Base-by-base conservation (phyloP, 1,284 basidiomycete genomes). In the Pseudozyma tsukubaensis region DNA sequence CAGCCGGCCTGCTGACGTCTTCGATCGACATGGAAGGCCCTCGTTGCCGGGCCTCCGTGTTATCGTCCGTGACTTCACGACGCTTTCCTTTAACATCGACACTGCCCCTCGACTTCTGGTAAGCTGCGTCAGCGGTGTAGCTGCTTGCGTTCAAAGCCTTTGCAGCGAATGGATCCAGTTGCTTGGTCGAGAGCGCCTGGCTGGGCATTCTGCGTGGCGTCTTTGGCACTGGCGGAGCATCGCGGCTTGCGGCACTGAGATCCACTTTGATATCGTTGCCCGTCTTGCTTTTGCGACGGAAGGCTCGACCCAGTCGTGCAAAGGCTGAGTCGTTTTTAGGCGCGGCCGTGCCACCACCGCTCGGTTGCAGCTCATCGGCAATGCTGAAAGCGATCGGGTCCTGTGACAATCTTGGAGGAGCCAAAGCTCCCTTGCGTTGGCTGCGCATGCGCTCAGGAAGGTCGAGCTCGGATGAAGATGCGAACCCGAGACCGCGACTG, bases 221-320 rank as follows among this genome's bases (percentile, higher is more conserved):
- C 34, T 45, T 59, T 1, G 69, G 69, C 44, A 72, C 34, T 9
- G 65, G 65, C 16, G 65, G 63, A 2, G 44, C 57, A 32, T 50
- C 50, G 14, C 35, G 55, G 35, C 52, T 24, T 10, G 42, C 39
- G 9, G 62, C 43, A 24, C 19, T 19, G 37, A 61, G 36, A 37
- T 68, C 71, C 2, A 37, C 61, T 42, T 44, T 64, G 40, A 61
- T 24, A 21, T 73, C 72, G 50, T 52, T 57, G 24, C 72, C 66
- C 11, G 66, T 59, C 49, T 74, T 74, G 66, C 66, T 70, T 53
- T 70, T 74, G 49, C 72, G 72, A 18, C 72, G 66, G 29, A 74
- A 70, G 19, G 70, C 70, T 34, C 70, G 64, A 29, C 70, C 70
- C 6, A 74, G 53, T 4, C 66, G 62, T 11, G 72, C 50, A 54